These are phyloP conservation scores for Chlorella sp. DNA, from an alignment of 139 green algal genomes.

Conservation along the genomic window DNA sequence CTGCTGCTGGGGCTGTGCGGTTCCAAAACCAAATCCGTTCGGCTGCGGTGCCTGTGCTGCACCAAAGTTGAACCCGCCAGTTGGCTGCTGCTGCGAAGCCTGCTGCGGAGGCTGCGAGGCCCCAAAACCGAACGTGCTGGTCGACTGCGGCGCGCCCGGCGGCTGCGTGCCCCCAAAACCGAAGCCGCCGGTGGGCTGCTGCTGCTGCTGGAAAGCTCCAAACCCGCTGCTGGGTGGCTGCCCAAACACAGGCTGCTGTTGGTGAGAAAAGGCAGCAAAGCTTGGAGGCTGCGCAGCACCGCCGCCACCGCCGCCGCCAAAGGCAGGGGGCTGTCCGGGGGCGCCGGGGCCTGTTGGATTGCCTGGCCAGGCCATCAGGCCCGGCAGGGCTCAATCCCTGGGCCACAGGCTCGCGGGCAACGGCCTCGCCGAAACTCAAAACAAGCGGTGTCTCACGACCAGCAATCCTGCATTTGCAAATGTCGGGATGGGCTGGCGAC, in stretches of 20 bases:
- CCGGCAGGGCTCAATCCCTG: no score
- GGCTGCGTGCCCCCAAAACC: constrained; percentile 13
- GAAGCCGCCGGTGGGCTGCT: not conserved
- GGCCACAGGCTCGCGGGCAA: no score
- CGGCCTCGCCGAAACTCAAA: no score
- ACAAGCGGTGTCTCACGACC: no score
- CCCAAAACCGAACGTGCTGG: not conserved
- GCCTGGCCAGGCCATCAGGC: no score
- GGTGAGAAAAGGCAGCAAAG: not conserved
- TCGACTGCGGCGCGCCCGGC: not conserved
- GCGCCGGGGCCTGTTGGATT: no score
- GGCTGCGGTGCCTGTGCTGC: no score
- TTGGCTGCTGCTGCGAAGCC: not conserved
- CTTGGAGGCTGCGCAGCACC: not conserved
- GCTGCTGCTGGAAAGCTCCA: not conserved
- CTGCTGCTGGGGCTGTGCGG: not conserved
- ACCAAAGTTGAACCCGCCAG: not conserved
- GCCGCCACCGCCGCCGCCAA: not conserved
- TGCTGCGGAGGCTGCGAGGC: not conserved
- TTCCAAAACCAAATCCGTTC: no score
- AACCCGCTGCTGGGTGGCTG: not conserved
- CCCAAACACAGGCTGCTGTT: not conserved
- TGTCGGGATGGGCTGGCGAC: no score
- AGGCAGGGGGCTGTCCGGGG: no score
- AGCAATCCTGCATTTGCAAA: no score